phyloP scores from a whole-genome alignment of 2,329 filamentous ascomycete genomes.

The Fulvia fulva region DNA sequence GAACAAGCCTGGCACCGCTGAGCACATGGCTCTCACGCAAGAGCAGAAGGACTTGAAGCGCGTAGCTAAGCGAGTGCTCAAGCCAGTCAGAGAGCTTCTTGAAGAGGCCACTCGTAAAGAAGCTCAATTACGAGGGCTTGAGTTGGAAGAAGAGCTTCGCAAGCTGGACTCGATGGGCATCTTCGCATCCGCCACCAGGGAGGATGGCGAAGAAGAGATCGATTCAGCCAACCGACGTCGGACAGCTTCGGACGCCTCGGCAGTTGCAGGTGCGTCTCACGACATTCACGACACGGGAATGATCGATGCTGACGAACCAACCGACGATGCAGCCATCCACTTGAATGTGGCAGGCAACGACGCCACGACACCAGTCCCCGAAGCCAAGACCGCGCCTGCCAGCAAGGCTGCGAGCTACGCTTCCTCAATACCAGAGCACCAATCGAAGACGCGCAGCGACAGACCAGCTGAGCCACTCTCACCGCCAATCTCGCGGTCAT shows the following conservation, averaged over 20 bases:
- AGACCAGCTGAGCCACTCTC: constrained; percentile 33
- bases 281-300: constrained; percentile 27
- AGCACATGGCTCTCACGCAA: constrained; percentile 41
- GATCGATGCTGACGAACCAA: constrained; percentile 30
- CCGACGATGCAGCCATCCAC: constrained; percentile 24
- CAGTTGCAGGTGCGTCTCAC: constrained; percentile 36
- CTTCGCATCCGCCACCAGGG: constrained; percentile 37
- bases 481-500: constrained; percentile 31
- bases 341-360: constrained; percentile 19
- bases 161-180: constrained; percentile 69
- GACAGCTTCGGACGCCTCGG: constrained; percentile 37
- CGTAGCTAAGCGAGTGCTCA: constrained; percentile 85
- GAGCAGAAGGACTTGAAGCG: constrained; percentile 79
- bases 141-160: constrained; percentile 65
- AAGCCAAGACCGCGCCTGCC: constrained; percentile 21
- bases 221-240: constrained; percentile 26
- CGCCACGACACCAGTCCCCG: constrained; percentile 15
- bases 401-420: constrained; percentile 24
- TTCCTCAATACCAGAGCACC: constrained; percentile 18
- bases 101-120: constrained; percentile 75
- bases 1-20: constrained; percentile 32
- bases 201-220: constrained; percentile 32
- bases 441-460: constrained; percentile 14
- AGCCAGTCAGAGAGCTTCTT: constrained; percentile 71
- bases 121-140: constrained; percentile 69